Percentiles rank a stretch among this genome's conserved stretches.
Conservation (phyloP, 345 rosid species). For the Mallotus nudiflorus region DNA sequence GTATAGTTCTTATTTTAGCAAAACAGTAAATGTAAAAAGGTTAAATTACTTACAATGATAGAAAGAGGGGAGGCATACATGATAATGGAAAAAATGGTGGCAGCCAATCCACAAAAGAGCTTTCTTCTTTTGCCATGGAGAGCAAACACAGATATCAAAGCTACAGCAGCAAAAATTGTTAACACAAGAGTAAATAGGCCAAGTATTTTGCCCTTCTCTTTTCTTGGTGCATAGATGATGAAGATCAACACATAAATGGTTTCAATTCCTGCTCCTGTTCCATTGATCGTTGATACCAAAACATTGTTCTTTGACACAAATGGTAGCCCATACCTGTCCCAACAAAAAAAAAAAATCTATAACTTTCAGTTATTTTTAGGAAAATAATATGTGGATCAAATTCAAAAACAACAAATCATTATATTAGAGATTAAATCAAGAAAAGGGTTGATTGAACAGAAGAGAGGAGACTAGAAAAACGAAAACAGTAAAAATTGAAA, state of each 20-base stretch:
- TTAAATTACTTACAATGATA: slow-evolving; percentile 64
- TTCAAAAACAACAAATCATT: not conserved
- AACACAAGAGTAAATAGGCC: slow-evolving; percentile 58
- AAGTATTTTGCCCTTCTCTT: slow-evolving; percentile 69
- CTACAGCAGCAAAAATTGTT: slow-evolving; percentile 54
- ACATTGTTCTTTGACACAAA: slow-evolving; percentile 81
- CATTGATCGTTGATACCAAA: slow-evolving; percentile 78
- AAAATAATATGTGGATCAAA: not conserved
- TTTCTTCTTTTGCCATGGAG: slow-evolving; percentile 67
- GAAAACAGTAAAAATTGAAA: not conserved
- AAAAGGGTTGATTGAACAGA: not conserved
- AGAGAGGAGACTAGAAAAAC: not conserved
- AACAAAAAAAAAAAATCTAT: not conserved
- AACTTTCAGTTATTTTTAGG: not conserved
- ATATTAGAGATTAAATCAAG: too few species aligned
- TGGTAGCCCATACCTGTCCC: slow-evolving; percentile 91
- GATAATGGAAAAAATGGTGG: slow-evolving; percentile 83
- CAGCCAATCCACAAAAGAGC: slow-evolving; percentile 79
- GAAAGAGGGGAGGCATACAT: slow-evolving; percentile 98
- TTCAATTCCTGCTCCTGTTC: slow-evolving; percentile 75
- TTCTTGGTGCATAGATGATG: slow-evolving; percentile 63
- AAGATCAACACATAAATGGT: slow-evolving; percentile 62
- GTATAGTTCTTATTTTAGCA: not conserved
- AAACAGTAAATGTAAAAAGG: not conserved
- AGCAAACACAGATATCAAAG: slow-evolving; percentile 63